Evolutionary conservation across 164 flowering plant species (phyloP).

Genomic region (Tinospora cordifolia): DNA sequence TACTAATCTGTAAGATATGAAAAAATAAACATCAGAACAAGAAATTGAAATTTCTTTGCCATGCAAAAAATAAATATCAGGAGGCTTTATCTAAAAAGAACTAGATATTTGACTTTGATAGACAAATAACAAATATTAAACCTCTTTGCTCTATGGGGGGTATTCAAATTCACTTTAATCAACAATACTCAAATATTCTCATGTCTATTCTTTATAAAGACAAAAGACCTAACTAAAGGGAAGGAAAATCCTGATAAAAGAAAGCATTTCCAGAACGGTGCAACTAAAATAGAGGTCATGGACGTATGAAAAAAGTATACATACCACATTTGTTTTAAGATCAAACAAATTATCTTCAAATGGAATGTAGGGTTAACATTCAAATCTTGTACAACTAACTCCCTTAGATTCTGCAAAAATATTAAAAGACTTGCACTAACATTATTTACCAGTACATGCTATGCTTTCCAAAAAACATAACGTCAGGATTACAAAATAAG

Average conservation of each 20-base stretch:
- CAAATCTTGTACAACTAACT: constrained; percentile 78
- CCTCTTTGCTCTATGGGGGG: too few relatives aligned
- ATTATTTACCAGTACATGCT: too few relatives aligned
- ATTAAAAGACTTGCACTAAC: background rate
- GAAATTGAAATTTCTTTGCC: background rate
- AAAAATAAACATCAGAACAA: background rate
- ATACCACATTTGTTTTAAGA: constrained; percentile 85
- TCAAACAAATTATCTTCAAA: constrained; percentile 81
- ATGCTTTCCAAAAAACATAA: background rate
- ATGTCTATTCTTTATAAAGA: too few relatives aligned
- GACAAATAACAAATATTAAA: too few relatives aligned
- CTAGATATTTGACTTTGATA: too few relatives aligned
- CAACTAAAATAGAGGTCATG: background rate
- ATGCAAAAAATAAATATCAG: background rate
- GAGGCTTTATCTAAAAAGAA: too few relatives aligned
- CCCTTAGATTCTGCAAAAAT: constrained; percentile 62
- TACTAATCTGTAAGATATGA: constrained; percentile 58
- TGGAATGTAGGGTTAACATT: constrained; percentile 72
- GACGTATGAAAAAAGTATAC: constrained; percentile 11
- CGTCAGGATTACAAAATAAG: background rate
- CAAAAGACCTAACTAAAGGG: background rate
- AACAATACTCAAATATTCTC: too few relatives aligned
- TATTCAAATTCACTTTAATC: too few relatives aligned
- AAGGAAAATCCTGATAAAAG: background rate
- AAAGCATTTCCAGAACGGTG: background rate